A percentile compares a stretch with the other conserved stretches of the same genome.
These are phyloP conservation scores for Canariomyces notabilis DNA, from an alignment of 2,329 filamentous ascomycete species.

Conservation along the genomic window DNA sequence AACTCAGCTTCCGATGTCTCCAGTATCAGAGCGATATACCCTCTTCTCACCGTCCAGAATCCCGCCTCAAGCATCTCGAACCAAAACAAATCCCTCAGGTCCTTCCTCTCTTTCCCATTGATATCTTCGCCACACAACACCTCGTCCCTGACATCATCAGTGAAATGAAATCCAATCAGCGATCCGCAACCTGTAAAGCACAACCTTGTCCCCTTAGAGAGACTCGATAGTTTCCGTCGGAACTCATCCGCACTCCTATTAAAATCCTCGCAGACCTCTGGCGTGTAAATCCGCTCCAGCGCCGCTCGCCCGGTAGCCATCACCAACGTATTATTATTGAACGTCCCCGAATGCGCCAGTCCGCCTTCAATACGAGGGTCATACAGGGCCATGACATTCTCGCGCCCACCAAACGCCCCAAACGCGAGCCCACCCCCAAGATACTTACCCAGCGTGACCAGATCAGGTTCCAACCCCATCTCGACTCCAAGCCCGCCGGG, in stretches of 20 bases:
- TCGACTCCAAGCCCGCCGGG: constrained; percentile 44
- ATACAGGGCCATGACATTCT: constrained; percentile 48
- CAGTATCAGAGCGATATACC: constrained; percentile 38
- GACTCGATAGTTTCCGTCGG: constrained; percentile 17
- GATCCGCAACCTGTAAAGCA: constrained; percentile 26
- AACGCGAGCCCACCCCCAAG: constrained; percentile 55
- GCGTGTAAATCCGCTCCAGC: constrained; percentile 27
- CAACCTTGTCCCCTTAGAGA: constrained; percentile 23
- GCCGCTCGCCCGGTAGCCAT: constrained; percentile 44
- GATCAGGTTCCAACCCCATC: constrained; percentile 48
- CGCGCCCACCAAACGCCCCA: constrained; percentile 52
- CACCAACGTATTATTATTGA: constrained; percentile 54
- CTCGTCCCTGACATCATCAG: constrained; percentile 25
- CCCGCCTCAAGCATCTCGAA: constrained; percentile 42
- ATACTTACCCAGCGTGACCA: constrained; percentile 53
- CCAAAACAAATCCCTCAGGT: constrained; percentile 40
- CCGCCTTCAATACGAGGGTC: constrained; percentile 37
- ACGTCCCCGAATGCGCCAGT: constrained; percentile 54
- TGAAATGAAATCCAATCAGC: constrained; percentile 27
- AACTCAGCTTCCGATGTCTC: constrained; percentile 36
- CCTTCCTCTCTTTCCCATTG: constrained; percentile 27
- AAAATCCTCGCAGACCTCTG: constrained; percentile 23
- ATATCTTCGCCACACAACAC: constrained; percentile 30
- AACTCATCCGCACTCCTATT: constrained; percentile 27
- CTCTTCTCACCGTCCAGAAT: constrained; percentile 39